Conservation (phyloP, 1,284 basidiomycete genomes). For the Stygiomarasmius scandens region DNA sequence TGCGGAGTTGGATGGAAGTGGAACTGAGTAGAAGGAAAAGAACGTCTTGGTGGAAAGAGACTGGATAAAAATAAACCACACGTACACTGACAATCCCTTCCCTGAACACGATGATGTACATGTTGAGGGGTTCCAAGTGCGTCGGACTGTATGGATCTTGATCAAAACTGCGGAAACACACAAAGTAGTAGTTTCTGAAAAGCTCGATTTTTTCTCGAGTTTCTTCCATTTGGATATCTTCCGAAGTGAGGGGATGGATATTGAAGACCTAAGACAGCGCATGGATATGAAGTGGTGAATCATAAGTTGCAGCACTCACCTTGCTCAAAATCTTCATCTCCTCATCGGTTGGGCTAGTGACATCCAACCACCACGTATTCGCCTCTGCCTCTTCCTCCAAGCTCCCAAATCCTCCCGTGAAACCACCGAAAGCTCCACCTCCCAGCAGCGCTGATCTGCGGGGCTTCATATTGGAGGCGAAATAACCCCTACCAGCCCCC, state of each 20-base stretch:
- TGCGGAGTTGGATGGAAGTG: constrained; percentile 98
- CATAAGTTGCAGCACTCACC: constrained; percentile 43
- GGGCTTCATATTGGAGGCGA: constrained; percentile 9
- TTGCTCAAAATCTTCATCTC: constrained; percentile 98
- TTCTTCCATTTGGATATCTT: constrained; percentile 99
- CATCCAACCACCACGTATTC: constrained; percentile 98
- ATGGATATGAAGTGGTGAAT: not conserved
- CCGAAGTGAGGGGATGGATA: constrained; percentile 97
- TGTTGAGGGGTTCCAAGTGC: constrained; percentile 97
- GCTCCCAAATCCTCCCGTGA: constrained; percentile 7
- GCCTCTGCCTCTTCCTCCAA: constrained; percentile 8
- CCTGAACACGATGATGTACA: constrained; percentile 99
- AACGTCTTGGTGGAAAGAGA: not conserved
- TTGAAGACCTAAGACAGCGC: constrained; percentile 74
- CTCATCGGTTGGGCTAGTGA: constrained; percentile 93
- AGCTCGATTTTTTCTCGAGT: constrained; percentile 99
- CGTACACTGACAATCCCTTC: constrained; percentile 94
- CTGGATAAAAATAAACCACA: constrained; percentile 15
- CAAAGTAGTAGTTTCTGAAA: constrained; percentile 98
- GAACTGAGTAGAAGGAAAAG: constrained; percentile 59
- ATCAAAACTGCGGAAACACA: constrained; percentile 99
- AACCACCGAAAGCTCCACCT: constrained; percentile 1
- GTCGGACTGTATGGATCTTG: constrained; percentile 98
- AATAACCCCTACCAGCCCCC: constrained; percentile 7
- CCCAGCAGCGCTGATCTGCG: not conserved